Evolutionary conservation across 2,329 filamentous ascomycete genomes (phyloP).

Genomic region (Fusarium sp.): DNA sequence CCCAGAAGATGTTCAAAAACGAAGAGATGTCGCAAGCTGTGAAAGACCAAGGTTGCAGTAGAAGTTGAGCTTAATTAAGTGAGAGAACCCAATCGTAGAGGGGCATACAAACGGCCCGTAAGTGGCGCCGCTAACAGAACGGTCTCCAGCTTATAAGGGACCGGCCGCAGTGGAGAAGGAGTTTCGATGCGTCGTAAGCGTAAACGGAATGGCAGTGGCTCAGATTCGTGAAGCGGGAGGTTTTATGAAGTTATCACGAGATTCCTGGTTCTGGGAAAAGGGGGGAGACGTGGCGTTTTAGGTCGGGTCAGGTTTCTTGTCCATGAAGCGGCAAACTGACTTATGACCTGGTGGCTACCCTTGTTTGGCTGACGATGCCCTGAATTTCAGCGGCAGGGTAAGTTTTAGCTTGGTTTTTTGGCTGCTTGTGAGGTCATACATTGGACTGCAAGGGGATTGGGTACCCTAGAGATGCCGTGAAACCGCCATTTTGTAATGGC

Average conservation of each 20-base stretch:
- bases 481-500: neutral
- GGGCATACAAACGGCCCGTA: conserved; percentile 23
- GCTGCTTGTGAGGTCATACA: conserved; percentile 35
- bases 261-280: neutral
- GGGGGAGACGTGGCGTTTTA: conserved; percentile 15
- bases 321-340: conserved; percentile 1
- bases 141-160: conserved; percentile 34
- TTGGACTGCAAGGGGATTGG: neutral
- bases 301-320: neutral
- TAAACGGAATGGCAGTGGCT: conserved; percentile 17
- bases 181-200: conserved; percentile 21
- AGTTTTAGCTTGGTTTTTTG: conserved; percentile 28
- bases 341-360: conserved; percentile 21
- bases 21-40: neutral
- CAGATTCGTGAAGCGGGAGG: neutral
- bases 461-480: conserved; percentile 17
- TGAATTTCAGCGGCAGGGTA: conserved; percentile 23
- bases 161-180: conserved; percentile 25
- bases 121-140: conserved; percentile 31
- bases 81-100: conserved; percentile 8
- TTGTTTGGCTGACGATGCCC: conserved; percentile 24
- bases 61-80: neutral
- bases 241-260: conserved; percentile 20
- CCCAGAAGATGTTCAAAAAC: neutral
- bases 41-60: neutral